These are phyloP conservation scores for Gentiana dahurica DNA, from an alignment of 257 asterid species.

Conservation along the genomic window DNA sequence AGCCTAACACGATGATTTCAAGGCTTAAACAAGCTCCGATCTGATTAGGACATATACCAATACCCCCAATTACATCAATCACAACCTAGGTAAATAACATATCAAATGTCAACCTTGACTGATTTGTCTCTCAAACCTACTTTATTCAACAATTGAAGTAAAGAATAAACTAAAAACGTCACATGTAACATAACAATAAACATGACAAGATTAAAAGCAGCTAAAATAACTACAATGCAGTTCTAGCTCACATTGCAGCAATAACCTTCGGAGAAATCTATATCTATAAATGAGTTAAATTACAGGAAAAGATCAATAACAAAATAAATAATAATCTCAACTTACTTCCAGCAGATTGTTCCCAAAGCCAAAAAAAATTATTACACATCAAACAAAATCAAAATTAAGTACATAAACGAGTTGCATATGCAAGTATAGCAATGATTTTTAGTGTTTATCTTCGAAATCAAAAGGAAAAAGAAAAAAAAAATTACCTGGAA, in stretches of 20 bases:
- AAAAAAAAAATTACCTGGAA: slow-evolving; percentile 11
- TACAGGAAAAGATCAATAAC: not conserved
- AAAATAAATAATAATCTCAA: not conserved
- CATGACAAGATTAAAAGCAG: not conserved
- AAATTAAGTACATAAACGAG: not conserved
- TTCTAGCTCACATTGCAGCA: slow-evolving; percentile 12
- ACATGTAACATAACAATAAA: slow-evolving; percentile 17
- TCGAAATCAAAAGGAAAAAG: not conserved
- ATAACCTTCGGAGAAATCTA: no score
- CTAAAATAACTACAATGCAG: slow-evolving; percentile 6
- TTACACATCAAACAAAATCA: not conserved
- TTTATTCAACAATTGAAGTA: no score
- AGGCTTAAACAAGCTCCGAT: no score
- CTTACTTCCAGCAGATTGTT: not conserved
- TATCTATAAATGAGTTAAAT: no score
- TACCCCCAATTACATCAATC: no score
- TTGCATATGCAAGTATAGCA: not conserved
- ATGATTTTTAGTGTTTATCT: not conserved
- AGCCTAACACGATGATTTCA: no score
- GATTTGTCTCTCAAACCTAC: no score
- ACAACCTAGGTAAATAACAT: no score
- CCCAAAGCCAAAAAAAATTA: not conserved
- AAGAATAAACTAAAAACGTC: not conserved
- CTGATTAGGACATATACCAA: no score
- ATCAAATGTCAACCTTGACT: no score